Evolutionary conservation across 192 early-diverging fungal species (phyloP), one percentile per base, ranked within the genome.

Genomic region (Rhizophlyctis rosea): DNA sequence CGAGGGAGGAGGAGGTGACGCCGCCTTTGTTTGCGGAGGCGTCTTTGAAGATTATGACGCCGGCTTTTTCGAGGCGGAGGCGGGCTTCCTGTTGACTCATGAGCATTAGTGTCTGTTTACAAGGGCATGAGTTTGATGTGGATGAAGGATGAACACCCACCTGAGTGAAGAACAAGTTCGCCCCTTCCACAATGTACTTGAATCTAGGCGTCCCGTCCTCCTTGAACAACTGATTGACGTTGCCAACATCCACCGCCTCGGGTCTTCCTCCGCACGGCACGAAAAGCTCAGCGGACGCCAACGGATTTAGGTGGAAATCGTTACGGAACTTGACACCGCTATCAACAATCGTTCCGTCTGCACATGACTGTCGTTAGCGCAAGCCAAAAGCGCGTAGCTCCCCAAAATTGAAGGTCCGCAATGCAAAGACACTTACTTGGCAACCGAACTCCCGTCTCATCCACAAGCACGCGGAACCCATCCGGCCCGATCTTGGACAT

Each of bases 1-100:
- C 96, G 18, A 98, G 85, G 13, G 94, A 97, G 3, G 94, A 96
- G 30, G 95, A 98, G 0, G 96, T 98, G 29, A 98, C 96, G 76
- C 96, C 96, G 59, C 96, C 96, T 84, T 98, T 98, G 84, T 98
- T 98, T 70, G 96, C 95, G 14, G 96, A 98, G 24, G 96, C 92
- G 70, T 98, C 96, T 83, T 98, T 98, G 85, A 95, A 97, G 57
- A 97, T 83, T 48, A 95, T 84, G 51, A 87, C 89, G 54, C 96
- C 96, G 50, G 90, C 88, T 79, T 94, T 91, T 70, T 98, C 96
- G 14, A 98, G 83, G 24, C 91, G 87, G 48, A 98, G 85, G 78
- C 96, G 94, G 5, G 96, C 94, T 73, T 97, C 94, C 64, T 64
- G 44, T 50, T n/a, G 49, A 23, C 27, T 21, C 14, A 52, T 13